phyloP scores from a whole-genome alignment of 75 land plant species.

The Sequoiadendron giganteum region DNA sequence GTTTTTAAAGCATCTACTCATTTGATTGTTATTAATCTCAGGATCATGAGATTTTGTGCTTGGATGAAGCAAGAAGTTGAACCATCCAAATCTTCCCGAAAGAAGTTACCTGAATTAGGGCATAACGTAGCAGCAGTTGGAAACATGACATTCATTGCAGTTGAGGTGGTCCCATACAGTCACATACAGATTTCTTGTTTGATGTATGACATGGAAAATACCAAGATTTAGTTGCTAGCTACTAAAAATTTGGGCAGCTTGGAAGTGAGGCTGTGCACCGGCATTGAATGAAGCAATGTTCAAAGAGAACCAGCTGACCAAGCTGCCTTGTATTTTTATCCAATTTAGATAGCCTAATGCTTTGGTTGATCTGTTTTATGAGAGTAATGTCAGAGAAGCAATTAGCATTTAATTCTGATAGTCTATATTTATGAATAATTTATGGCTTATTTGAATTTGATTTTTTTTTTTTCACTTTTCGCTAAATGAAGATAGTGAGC shows the following conservation, averaged over 20 bases:
- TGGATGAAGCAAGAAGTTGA: not conserved
- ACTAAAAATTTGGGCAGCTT: slow-evolving; percentile 2
- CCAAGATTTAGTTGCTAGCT: not conserved
- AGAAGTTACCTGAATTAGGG: not conserved
- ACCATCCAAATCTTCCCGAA: no score
- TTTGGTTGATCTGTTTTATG: not conserved
- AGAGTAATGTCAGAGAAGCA: not conserved
- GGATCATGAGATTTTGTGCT: not conserved
- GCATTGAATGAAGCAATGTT: not conserved
- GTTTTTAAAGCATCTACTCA: not conserved
- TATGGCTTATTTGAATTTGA: not conserved
- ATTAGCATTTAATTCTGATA: not conserved
- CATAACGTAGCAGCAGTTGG: not conserved
- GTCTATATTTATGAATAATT: slow-evolving; percentile 1
- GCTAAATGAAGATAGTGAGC: not conserved
- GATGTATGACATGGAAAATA: not conserved
- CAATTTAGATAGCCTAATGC: not conserved
- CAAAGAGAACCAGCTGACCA: slow-evolving; percentile 12
- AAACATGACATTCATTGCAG: not conserved
- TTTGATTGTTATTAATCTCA: not conserved
- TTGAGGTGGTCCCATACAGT: not conserved
- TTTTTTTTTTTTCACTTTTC: not conserved
- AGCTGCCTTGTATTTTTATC: slow-evolving; percentile 2
- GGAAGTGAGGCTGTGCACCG: not conserved
- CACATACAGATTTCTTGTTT: not conserved